These are phyloP conservation scores for Pholiota adiposa DNA, from an alignment of 1,284 basidiomycete genomes.

Conservation along the genomic window DNA sequence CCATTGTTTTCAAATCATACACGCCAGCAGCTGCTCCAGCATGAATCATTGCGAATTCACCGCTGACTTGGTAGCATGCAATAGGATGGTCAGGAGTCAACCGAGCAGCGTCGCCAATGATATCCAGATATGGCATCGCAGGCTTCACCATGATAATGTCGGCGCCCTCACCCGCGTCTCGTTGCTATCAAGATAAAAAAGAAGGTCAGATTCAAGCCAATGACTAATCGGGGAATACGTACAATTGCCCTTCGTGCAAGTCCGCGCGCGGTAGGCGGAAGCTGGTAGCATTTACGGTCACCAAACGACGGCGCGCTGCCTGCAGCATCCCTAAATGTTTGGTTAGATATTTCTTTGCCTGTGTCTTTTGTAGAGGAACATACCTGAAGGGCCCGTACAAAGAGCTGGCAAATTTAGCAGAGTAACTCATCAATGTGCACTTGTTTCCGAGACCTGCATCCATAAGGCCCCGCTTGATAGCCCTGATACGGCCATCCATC, in stretches of 20 bases:
- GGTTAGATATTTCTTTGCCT: neutral
- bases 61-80: constrained; percentile 96
- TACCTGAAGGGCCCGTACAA: constrained; percentile 97
- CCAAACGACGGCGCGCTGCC: constrained; percentile 95
- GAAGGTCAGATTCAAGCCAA: neutral
- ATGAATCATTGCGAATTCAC: constrained; percentile 96
- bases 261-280: constrained; percentile 88
- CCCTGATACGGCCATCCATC: constrained; percentile 96
- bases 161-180: constrained; percentile 92
- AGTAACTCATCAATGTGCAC: constrained; percentile 95
- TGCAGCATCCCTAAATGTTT: constrained; percentile 80
- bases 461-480: constrained; percentile 89
- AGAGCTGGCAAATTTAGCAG: constrained; percentile 98
- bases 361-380: constrained; percentile 27
- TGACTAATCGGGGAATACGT: constrained; percentile 32
- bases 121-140: constrained; percentile 93
- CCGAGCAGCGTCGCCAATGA: constrained; percentile 87
- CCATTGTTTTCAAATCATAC: constrained; percentile 91
- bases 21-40: constrained; percentile 94
- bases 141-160: constrained; percentile 99
- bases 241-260: constrained; percentile 94
- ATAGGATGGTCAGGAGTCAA: constrained; percentile 87
- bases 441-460: constrained; percentile 84
- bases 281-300: constrained; percentile 96
- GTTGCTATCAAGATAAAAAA: constrained; percentile 57